A percentile compares a stretch with the other conserved stretches of the same genome.
Conservation (phyloP, 208 protist genomes). For the Trypanosoma melophagium region DNA sequence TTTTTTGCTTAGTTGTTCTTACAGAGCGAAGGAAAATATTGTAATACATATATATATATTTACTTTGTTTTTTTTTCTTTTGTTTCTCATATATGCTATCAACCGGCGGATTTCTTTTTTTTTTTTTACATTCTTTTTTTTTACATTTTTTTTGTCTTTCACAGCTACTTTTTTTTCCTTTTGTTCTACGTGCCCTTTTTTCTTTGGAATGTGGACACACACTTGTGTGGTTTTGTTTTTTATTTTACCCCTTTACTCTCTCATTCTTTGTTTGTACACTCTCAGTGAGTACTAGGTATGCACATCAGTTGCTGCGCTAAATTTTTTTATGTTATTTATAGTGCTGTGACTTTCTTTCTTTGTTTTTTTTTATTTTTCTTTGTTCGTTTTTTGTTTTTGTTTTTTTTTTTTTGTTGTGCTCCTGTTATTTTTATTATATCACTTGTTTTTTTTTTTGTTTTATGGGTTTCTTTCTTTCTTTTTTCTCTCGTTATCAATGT, state of each 20-base stretch:
- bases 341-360: background rate
- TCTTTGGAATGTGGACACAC: background rate
- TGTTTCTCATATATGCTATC: no score
- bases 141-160: no score
- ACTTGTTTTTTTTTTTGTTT: constrained; percentile 6
- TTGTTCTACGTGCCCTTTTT: background rate
- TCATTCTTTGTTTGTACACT: background rate
- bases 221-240: constrained; percentile 25
- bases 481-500: constrained; percentile 12
- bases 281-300: no score
- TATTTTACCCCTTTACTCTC: constrained; percentile 20
- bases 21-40: no score
- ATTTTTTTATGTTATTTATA: no score
- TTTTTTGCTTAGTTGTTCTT: no score
- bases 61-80: no score
- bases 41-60: no score
- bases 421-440: constrained; percentile 8
- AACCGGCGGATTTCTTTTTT: background rate
- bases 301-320: no score
- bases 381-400: constrained; percentile 25
- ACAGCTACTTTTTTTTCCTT: no score
- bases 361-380: constrained; percentile 2
- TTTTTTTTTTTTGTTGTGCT: constrained; percentile 17
- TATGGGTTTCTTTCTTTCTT: no score
- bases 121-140: no score